Conservation (phyloP, 345 rosid species). For the Draba incana region DNA sequence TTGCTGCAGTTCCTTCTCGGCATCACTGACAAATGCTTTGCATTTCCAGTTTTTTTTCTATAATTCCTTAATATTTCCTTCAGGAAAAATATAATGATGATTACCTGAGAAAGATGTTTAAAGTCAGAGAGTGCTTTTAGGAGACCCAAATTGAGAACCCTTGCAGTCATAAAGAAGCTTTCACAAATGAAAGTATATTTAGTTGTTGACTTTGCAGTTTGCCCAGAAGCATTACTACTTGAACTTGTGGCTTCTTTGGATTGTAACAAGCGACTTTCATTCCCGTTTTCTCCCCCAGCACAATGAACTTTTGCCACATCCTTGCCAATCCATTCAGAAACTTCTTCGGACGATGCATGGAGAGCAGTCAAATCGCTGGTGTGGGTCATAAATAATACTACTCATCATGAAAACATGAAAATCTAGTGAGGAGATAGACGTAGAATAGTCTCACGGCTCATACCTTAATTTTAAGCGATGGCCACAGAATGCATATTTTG, state of each 20-base stretch:
- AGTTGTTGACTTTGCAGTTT: slow-evolving; percentile 44
- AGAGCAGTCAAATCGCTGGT: slow-evolving; percentile 84
- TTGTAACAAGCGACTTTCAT: slow-evolving; percentile 61
- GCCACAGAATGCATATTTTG: slow-evolving; percentile 70
- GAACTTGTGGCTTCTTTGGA: slow-evolving; percentile 85
- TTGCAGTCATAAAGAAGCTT: slow-evolving; percentile 98
- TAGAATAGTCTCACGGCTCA: slow-evolving; percentile 24
- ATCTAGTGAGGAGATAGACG: slow-evolving; percentile 4
- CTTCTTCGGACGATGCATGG: slow-evolving; percentile 93
- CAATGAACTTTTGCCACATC: slow-evolving; percentile 41
- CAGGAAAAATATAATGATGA: neutral
- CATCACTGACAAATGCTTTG: slow-evolving; percentile 3
- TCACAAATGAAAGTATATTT: slow-evolving; percentile 84
- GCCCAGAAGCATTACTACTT: slow-evolving; percentile 47
- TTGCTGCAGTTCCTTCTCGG: neutral
- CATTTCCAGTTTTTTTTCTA: slow-evolving; percentile 16
- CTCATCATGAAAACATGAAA: slow-evolving; percentile 11
- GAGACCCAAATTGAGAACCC: slow-evolving; percentile 95
- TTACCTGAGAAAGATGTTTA: slow-evolving; percentile 96
- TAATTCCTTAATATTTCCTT: slow-evolving; percentile 9
- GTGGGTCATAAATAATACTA: slow-evolving; percentile 28
- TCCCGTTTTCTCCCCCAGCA: slow-evolving; percentile 44
- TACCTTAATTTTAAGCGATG: slow-evolving; percentile 84
- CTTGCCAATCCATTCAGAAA: slow-evolving; percentile 73
- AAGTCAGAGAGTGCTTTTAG: slow-evolving; percentile 96